phyloP scores from a whole-genome alignment of 345 rosid genomes.

The Stellera chamaejasme region DNA sequence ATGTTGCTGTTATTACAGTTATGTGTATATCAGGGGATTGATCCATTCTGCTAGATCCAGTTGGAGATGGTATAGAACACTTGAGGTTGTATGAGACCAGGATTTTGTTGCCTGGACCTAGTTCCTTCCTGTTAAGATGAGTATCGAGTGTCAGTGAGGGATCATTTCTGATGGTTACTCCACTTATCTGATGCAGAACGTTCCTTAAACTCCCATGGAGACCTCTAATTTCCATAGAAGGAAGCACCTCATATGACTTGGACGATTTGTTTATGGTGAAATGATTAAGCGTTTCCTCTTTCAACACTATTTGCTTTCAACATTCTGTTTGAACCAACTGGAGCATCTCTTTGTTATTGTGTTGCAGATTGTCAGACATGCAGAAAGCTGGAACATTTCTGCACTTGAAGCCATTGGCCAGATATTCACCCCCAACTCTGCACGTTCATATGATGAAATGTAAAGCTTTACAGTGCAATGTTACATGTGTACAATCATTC shows the following conservation, averaged over 20 bases:
- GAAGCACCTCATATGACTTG: slow-evolving; percentile 57
- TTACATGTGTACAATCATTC: no score
- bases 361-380: slow-evolving; percentile 59
- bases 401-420: slow-evolving; percentile 72
- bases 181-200: slow-evolving; percentile 38
- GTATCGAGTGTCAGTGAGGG: no score
- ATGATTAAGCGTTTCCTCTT: not conserved
- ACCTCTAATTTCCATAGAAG: slow-evolving; percentile 57
- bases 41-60: not conserved
- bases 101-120: not conserved
- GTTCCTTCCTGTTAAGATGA: slow-evolving; percentile 6
- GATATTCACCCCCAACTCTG: slow-evolving; percentile 44
- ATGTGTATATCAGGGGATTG: no score
- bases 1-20: not conserved
- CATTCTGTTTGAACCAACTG: not conserved
- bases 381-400: slow-evolving; percentile 76
- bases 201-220: slow-evolving; percentile 80
- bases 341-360: not conserved
- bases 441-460: slow-evolving; percentile 12
- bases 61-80: not conserved
- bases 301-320: not conserved
- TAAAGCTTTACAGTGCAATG: no score
- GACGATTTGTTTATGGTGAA: slow-evolving; percentile 46
- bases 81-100: not conserved
- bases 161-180: no score